Percentiles rank a stretch among this genome's conserved stretches.
phyloP scores from a whole-genome alignment of 495 filamentous ascomycete species.

The Daldinia grandis region DNA sequence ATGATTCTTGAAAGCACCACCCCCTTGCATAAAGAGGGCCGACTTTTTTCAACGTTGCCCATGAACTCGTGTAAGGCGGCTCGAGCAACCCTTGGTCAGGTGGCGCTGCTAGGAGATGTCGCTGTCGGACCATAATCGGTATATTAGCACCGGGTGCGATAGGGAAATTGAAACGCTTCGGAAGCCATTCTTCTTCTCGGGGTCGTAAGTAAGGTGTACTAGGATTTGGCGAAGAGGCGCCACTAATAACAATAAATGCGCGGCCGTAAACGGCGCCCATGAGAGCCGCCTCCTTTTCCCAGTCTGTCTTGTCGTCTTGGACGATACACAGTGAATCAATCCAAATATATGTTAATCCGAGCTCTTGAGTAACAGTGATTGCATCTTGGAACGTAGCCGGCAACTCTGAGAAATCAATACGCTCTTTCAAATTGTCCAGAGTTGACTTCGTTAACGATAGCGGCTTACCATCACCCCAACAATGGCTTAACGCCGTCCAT shows the following conservation, averaged over 20 bases:
- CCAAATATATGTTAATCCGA: constrained; percentile 4
- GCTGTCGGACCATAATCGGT: constrained; percentile 24
- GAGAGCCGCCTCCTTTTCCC: constrained; percentile 48
- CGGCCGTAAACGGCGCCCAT: constrained; percentile 45
- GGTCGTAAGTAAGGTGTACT: not conserved
- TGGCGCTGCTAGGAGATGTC: constrained; percentile 28
- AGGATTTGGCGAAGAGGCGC: not conserved
- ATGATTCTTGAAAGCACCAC: constrained; percentile 33
- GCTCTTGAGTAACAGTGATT: not conserved
- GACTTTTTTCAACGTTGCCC: not conserved
- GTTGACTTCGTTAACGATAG: not conserved
- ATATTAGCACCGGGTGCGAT: constrained; percentile 8
- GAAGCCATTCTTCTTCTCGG: not conserved
- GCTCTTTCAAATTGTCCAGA: not conserved
- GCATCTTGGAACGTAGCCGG: not conserved
- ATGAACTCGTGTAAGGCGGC: constrained; percentile 15
- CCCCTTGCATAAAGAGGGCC: constrained; percentile 20
- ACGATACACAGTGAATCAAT: constrained; percentile 49
- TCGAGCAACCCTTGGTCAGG: constrained; percentile 31
- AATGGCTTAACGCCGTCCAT: not conserved
- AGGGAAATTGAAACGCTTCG: not conserved
- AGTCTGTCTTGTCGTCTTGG: constrained; percentile 48
- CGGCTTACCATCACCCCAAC: not conserved
- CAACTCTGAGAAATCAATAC: not conserved
- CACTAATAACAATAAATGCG: not conserved